Conservation (phyloP, 805 yeast species). For the Suhomyces faveliae region DNA sequence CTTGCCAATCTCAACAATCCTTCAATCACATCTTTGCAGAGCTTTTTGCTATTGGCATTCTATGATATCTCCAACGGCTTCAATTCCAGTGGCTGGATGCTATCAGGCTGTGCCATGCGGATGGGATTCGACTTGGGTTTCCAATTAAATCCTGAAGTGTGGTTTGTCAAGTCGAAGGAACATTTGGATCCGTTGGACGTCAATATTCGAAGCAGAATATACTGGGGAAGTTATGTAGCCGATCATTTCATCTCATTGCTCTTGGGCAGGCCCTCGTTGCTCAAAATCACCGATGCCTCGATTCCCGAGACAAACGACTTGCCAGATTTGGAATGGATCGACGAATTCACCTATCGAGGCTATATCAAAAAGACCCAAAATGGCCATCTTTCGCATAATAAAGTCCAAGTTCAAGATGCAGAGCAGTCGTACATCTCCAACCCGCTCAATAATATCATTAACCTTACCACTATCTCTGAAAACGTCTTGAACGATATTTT, state of each 20-base stretch:
- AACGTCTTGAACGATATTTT: constrained; percentile 46
- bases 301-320: constrained; percentile 58
- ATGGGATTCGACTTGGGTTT: constrained; percentile 68
- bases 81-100: constrained; percentile 61
- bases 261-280: constrained; percentile 56
- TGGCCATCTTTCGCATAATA: background rate
- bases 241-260: constrained; percentile 62
- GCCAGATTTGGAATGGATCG: constrained; percentile 64
- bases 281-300: constrained; percentile 57
- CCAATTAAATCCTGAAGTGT: constrained; percentile 59
- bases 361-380: constrained; percentile 6
- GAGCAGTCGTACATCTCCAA: constrained; percentile 38
- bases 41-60: constrained; percentile 55
- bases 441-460: constrained; percentile 43
- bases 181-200: constrained; percentile 49
- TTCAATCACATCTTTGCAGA: constrained; percentile 56
- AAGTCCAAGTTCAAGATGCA: background rate
- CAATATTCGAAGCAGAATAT: constrained; percentile 56
- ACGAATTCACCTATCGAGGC: constrained; percentile 47
- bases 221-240: constrained; percentile 66
- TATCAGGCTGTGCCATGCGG: constrained; percentile 59
- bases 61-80: constrained; percentile 62
- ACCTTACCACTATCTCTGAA: constrained; percentile 44
- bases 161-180: constrained; percentile 46
- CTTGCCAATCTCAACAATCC: constrained; percentile 46